phyloP scores from a whole-genome alignment of 768 basidiomycete species.

The Fomitopsis pulvina region DNA sequence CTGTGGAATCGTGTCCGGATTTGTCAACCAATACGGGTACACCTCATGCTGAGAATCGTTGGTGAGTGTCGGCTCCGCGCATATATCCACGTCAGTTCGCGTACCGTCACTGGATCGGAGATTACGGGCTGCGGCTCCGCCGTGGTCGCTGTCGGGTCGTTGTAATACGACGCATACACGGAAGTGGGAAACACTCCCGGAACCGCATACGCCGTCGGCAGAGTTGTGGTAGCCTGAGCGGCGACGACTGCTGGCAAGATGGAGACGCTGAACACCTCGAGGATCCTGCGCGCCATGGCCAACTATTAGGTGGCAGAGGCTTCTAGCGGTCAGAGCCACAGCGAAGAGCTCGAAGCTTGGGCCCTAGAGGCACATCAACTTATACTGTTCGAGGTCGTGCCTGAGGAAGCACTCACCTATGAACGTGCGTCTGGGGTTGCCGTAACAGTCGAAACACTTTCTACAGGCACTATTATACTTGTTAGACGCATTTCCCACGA shows the following conservation, averaged over 20 bases:
- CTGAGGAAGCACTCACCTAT: too few species aligned
- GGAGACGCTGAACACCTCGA: conserved; percentile 5
- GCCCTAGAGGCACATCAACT: too few species aligned
- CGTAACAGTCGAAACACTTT: too few species aligned
- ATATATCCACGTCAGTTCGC: not conserved
- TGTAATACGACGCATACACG: conserved; percentile 60
- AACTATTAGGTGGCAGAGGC: not conserved
- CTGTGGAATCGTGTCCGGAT: conserved; percentile 52
- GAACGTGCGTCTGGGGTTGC: too few species aligned
- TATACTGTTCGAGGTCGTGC: too few species aligned
- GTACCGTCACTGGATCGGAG: conserved; percentile 62
- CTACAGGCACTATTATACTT: too few species aligned
- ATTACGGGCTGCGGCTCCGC: conserved; percentile 74
- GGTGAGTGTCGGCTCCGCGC: not conserved
- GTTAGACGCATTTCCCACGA: too few species aligned
- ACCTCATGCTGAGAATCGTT: conserved; percentile 37
- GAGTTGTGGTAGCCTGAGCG: conserved; percentile 2
- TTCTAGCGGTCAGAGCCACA: conserved; percentile 1
- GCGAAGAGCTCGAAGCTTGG: too few species aligned
- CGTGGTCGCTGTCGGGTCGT: conserved; percentile 64
- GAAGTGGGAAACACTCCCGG: conserved; percentile 63
- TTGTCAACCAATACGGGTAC: conserved; percentile 57
- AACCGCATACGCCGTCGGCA: conserved; percentile 46
- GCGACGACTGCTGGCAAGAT: not conserved
- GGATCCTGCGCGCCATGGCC: conserved; percentile 4